Base-by-base conservation (phyloP, 192 early-diverging fungal species). In the Pilaira anomala region DNA sequence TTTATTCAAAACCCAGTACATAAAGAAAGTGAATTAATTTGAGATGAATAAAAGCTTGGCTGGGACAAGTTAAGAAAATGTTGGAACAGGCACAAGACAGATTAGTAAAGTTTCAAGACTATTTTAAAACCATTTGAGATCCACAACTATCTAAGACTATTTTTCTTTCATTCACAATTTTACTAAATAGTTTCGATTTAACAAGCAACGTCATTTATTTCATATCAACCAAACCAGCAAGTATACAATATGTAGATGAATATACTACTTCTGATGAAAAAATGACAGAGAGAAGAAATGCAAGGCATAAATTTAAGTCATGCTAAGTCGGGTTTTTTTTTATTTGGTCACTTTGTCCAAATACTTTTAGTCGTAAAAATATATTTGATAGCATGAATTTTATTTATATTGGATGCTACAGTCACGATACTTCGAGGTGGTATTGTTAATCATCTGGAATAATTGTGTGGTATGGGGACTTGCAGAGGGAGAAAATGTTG, bases 241-340 rank as follows among this genome's bases (percentile, higher is more conserved):
- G 54, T 12, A 55, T 49, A 59, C 40, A 59, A 26, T 59, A 25
- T 59, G 56, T 59, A 59, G 56, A 59, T 59, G 36, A 59, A 59
- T 45, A 59, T 24, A 59, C 24, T 59, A 59, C 56, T 42, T 59
- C 39, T 59, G 56, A 59, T 59, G 41, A 45, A 45, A 26, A 59
- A 26, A 59, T 59, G 56, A 45, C 56, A 59, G 56, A 59, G 56
- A 59, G 36, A 59, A 56, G 54, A 56, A 40, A 56, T 56, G 54
- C 54, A 56, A 56, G 54, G n/a, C 21, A 56, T 40, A 40, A 59
- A 59, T 59, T 59, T 19, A 19, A 45, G 56, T 59, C 56, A 59
- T 59, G 41, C 56, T 44, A 7, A 59, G 41, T 59, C 42, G 16
- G 16, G 4, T 40, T 44, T 44, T 44, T 44, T 44, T 50, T 50